Evolutionary conservation across 2,329 filamentous ascomycete genomes (phyloP), one percentile per base, ranked within the genome.

Genomic region (Amauroascus niger): DNA sequence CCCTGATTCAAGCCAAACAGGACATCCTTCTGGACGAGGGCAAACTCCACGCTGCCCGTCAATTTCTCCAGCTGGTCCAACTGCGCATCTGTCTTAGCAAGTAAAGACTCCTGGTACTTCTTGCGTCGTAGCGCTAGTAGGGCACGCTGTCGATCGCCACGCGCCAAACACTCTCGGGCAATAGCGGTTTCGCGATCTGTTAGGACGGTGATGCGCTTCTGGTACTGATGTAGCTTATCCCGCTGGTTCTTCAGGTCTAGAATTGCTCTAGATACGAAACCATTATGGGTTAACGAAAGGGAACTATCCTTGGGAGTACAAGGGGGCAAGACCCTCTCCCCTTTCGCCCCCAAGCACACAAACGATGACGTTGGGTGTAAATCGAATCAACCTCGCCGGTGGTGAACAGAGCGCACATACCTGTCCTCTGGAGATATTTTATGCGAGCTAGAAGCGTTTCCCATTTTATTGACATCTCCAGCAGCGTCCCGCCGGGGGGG

Each of bases 171-270:
- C 74, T 88, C 79, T 61, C 81, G 83, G 20, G 93, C 91, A 55
- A 95, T 86, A 44, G 83, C 85, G 47, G 86, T 95, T 73, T 98
- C 91, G 60, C 86, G 86, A 66, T 84, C 80, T 6, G 91, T 96
- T 35, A 98, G 81, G 49, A 87, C 78, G 33, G 83, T 85, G 66
- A 98, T 93, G 64, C 87, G 86, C 65, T 86, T 86, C 71, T 96
- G 91, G 75, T 97, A 97, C 69, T 95, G 89, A 65, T 94, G 90
- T 2, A 98, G 84, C 71, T 89, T 94, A 77, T 98, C 93, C 70
- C 93, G 90, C 75, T 97, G 91, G 72, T 83, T 88, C 76, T 97
- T 97, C 75, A 97, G 86, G 73, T 97, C 90, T 65, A 97, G 85
- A 71, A 97, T 96, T 56, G 91, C 91, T 75, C 90, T 96, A 67